A percentile compares a stretch with the other conserved stretches of the same genome.
phyloP scores from a whole-genome alignment of 2,329 filamentous ascomycete species.

The Sarocladium oryzae region DNA sequence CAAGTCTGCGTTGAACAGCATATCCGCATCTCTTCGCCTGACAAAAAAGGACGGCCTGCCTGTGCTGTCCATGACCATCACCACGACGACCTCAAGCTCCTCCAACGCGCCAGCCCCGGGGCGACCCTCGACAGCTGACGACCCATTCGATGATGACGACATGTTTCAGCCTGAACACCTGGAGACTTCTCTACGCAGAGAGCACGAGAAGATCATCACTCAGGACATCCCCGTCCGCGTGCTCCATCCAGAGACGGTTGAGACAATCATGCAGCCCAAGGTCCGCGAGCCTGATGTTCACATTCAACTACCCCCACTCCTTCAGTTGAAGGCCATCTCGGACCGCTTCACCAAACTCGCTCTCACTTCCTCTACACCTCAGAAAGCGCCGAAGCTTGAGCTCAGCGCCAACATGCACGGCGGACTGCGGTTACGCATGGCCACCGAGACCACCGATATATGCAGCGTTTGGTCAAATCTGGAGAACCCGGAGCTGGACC shows the following conservation, averaged over 20 bases:
- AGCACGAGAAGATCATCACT: slow-evolving; percentile 86
- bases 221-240: slow-evolving; percentile 96
- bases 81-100: slow-evolving; percentile 56
- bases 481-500: slow-evolving; percentile 82
- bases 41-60: slow-evolving; percentile 90
- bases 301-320: slow-evolving; percentile 78
- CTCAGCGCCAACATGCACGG: slow-evolving; percentile 94
- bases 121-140: slow-evolving; percentile 26
- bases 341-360: slow-evolving; percentile 92
- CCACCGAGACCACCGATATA: slow-evolving; percentile 79
- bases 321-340: slow-evolving; percentile 88
- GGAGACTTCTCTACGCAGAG: slow-evolving; percentile 53
- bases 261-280: slow-evolving; percentile 86
- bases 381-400: slow-evolving; percentile 63
- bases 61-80: slow-evolving; percentile 83
- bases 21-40: slow-evolving; percentile 76
- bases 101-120: slow-evolving; percentile 25
- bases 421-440: slow-evolving; percentile 69
- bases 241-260: slow-evolving; percentile 74
- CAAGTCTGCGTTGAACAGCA: slow-evolving; percentile 75
- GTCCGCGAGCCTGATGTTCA: slow-evolving; percentile 90
- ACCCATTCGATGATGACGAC: slow-evolving; percentile 37
- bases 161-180: slow-evolving; percentile 44
- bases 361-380: slow-evolving; percentile 25
- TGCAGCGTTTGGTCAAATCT: slow-evolving; percentile 80